phyloP scores from a whole-genome alignment of 1,139 yeast genomes.

The Suhomyces wounanorum region DNA sequence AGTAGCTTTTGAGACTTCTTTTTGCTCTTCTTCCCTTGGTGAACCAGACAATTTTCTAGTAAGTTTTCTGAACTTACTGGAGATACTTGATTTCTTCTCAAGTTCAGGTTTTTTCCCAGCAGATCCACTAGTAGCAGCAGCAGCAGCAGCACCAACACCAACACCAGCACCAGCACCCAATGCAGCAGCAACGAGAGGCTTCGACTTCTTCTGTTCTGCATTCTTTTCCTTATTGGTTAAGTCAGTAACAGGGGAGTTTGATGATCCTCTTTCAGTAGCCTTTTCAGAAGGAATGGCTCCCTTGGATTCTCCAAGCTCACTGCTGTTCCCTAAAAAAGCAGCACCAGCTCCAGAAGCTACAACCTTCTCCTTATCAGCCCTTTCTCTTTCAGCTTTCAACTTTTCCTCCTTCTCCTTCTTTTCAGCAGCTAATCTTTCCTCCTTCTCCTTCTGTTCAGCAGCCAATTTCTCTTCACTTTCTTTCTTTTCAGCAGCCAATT shows the following conservation, averaged over 20 bases:
- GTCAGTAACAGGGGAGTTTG: conserved; percentile 9
- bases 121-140: conserved; percentile 2
- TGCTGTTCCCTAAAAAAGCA: conserved; percentile 19
- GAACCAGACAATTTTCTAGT: conserved; percentile 22
- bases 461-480: conserved; percentile 4
- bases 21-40: conserved; percentile 10
- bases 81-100: conserved; percentile 21
- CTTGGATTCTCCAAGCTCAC: conserved; percentile 20
- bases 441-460: conserved; percentile 14
- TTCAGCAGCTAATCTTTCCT: conserved; percentile 20
- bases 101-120: not conserved
- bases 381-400: conserved; percentile 18
- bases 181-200: conserved; percentile 16
- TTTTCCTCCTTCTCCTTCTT: conserved; percentile 19
- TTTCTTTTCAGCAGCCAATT: conserved; percentile 33
- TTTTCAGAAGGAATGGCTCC: conserved; percentile 21
- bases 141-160: conserved; percentile 13
- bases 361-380: conserved; percentile 25
- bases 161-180: conserved; percentile 16
- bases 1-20: not conserved
- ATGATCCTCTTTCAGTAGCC: not conserved
- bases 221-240: conserved; percentile 8
- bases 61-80: conserved; percentile 26
- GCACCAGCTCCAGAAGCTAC: conserved; percentile 1
- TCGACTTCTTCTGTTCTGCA: conserved; percentile 9